Base-by-base conservation (phyloP, 2,329 filamentous ascomycete genomes). In the Cordyceps javanica region DNA sequence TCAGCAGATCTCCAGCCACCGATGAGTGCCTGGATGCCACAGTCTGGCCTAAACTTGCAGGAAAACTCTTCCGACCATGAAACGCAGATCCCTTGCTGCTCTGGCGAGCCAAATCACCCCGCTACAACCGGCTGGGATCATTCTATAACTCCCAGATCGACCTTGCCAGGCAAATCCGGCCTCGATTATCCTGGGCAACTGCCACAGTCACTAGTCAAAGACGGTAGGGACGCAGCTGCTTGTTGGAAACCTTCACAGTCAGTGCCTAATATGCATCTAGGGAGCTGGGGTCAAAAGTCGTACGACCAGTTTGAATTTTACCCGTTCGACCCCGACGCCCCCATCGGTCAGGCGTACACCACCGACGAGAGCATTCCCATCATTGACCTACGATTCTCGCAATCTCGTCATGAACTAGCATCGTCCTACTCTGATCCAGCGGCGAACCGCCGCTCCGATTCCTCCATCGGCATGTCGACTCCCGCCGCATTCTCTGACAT, bases 391-490 rank as follows among this genome's bases (percentile, higher is more conserved):
- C 75, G 82, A 65, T 85, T 81, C 64, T 74, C 61, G 69, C 76
- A 60, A 64, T 73, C 63, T 63, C 77, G 69, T 36, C 66, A 69
- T 23, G 82, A 85, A n/a, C 71, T 74, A 55, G 80, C 83, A 36
- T 62, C 72, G 19, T 65, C 81, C 60, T 74, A 73, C 58, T 76
- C 81, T 60, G 82, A 84, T 41, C 73, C 77, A 55, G 74, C 73
- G n/a, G 70, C 79, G 46, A 79, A 82, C 61, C 81, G 86, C 60
- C 81, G 89, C 76, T 89, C 87, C 21, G 86, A 86, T 49, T 89
- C 87, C 2, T 89, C 87, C 1, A 88, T 89, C 66, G 88, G 86
- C 39, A 81, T 90, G 73, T 90, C 87, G 16, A 89, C 82, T 1
- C 81, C 81, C 42, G 81, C 85, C 23, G 78, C 78, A 23, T 74